phyloP scores from a whole-genome alignment of 139 green algal species.

The Zygnema circumcarinatum region DNA sequence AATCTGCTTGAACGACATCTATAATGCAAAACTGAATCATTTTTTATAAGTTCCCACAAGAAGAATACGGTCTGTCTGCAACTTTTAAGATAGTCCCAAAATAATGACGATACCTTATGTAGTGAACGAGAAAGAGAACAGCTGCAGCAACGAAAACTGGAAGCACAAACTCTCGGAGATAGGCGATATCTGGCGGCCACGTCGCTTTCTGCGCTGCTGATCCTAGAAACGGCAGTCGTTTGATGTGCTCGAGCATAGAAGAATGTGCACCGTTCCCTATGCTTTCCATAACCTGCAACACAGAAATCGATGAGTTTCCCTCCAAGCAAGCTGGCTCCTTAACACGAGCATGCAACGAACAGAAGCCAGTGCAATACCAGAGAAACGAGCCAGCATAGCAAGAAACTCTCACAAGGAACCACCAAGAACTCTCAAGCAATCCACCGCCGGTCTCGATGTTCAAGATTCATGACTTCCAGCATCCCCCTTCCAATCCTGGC shows the following conservation, averaged over 20 bases:
- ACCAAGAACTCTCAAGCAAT: too few species aligned
- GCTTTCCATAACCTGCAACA: not conserved
- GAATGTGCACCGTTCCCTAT: not conserved
- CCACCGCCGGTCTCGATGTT: too few species aligned
- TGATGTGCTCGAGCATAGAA: not conserved
- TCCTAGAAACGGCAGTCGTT: not conserved
- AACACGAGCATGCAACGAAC: too few species aligned
- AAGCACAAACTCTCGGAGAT: constrained; percentile 1
- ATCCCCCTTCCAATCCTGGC: too few species aligned
- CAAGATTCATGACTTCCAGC: too few species aligned
- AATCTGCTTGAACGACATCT: not conserved
- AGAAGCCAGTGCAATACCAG: too few species aligned
- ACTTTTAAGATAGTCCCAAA: too few species aligned
- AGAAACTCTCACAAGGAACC: too few species aligned
- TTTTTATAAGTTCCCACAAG: not conserved
- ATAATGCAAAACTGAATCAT: not conserved
- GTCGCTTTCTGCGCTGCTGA: not conserved
- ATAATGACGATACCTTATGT: constrained; percentile 12
- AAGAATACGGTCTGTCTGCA: too few species aligned
- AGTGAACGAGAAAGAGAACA: constrained; percentile 17
- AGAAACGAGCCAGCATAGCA: too few species aligned
- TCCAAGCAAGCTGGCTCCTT: too few species aligned
- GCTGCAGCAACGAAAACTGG: not conserved
- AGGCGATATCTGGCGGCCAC: not conserved
- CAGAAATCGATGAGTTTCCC: too few species aligned